These are phyloP conservation scores for Daldinia concentrica DNA, from an alignment of 495 filamentous ascomycete species.

Conservation along the genomic window DNA sequence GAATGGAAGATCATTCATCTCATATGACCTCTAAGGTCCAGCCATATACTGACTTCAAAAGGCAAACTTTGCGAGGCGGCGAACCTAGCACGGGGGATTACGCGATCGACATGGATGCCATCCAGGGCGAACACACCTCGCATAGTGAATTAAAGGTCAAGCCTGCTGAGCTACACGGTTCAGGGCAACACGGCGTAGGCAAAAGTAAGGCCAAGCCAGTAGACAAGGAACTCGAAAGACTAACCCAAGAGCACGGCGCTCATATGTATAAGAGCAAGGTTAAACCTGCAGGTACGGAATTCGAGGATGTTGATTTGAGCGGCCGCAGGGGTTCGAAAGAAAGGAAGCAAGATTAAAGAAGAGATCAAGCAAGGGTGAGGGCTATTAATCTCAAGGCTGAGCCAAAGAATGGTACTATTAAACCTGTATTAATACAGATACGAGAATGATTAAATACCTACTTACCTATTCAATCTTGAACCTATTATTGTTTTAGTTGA, in stretches of 20 bases:
- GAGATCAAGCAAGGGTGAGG: neutral
- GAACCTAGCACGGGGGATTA: slow-evolving; percentile 29
- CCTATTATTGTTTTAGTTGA: neutral
- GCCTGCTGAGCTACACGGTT: slow-evolving; percentile 11
- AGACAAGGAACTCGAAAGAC: neutral
- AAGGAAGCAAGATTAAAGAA: slow-evolving; percentile 31
- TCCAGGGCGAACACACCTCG: slow-evolving; percentile 14
- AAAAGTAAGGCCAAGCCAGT: slow-evolving; percentile 22
- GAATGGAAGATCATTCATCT: slow-evolving; percentile 31
- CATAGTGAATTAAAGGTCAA: slow-evolving; percentile 20
- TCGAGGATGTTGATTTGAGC: slow-evolving; percentile 38
- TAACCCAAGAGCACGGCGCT: slow-evolving; percentile 16
- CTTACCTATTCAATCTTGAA: neutral
- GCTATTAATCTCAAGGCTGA: slow-evolving; percentile 1
- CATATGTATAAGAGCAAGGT: slow-evolving; percentile 28
- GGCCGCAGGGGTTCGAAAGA: slow-evolving; percentile 27
- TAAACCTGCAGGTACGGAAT: slow-evolving; percentile 15
- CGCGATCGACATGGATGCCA: slow-evolving; percentile 32
- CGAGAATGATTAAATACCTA: neutral
- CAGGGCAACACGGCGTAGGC: slow-evolving; percentile 32
- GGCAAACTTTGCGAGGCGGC: slow-evolving; percentile 4
- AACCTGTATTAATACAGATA: slow-evolving; percentile 29
- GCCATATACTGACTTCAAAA: slow-evolving; percentile 16
- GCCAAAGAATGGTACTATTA: slow-evolving; percentile 3
- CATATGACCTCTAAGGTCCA: slow-evolving; percentile 40